Evolutionary conservation across 2,329 filamentous ascomycete species (phyloP), one percentile per base, ranked within the genome.

Genomic region (Alternaria incomplexa): DNA sequence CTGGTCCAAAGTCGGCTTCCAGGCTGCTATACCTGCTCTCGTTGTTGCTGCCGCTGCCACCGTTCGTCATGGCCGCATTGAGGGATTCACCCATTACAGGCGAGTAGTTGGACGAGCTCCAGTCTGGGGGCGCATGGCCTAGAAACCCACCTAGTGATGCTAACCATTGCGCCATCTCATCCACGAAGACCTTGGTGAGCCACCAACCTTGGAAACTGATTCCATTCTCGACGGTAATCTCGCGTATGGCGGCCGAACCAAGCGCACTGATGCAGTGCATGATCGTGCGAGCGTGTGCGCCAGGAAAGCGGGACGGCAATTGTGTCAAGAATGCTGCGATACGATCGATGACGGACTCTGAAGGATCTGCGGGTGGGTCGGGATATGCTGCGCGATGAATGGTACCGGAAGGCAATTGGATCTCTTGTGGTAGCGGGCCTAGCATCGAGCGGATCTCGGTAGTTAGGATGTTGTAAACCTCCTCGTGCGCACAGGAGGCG

Each of bases 111-210:
- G 73, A 61, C 2, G 70, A 64, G 20, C 68, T 72, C 63, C 69
- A 71, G 40, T 71, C 70, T 8, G 73, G 81, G 3, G 80, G 71
- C n/a, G 59, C 67, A 45, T 85, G 83, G 30, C 85, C 85, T 83
- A 97, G 89, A 76, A 97, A 97, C 0, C 95, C 95, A 54, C 94
- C 95, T 72, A 94, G 90, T 73, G 96, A 93, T 0, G 93, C 93
- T 69, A 97, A 85, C 86, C 96, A 97, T 61, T 91, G 86, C 53
- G 93, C 89, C 92, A 97, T 96, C 81, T 98, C 95, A 74, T 97
- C 94, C 56, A 97, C 88, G 85, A 95, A 98, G 61, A 95, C 94
- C 78, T 97, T 97, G 4, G 93, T 93, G 61, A 97, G 92, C 92
- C 92, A 96, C 93, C 93, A 96, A 6, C 91, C 90, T n/a, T 92